Evolutionary conservation across 345 rosid species (phyloP), one percentile per base, ranked within the genome.

Genomic region (Turnera subulata): DNA sequence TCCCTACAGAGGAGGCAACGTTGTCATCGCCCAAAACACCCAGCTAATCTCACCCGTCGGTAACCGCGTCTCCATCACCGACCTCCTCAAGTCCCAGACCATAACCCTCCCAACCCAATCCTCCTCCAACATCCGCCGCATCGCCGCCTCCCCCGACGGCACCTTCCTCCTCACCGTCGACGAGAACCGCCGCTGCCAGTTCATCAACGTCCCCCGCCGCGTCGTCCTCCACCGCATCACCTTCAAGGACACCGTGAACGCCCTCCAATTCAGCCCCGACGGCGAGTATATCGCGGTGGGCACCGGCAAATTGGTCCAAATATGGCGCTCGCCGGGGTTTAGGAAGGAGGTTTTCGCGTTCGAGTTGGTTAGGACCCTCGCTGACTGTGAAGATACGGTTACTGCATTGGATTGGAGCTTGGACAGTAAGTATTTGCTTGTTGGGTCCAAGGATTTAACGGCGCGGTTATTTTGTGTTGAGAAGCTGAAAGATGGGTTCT

Each of bases 1-100:
- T 12, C 94, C 99, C 8, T 93, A 87, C 76, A 69, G 95, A 29
- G 97, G 99, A 58, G 97, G 99, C 42, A 78, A 89, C 59, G 92
- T 80, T 50, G 65, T 82, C 17, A 21, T 93, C 22, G 70, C 80
- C 2, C 80, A 81, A 37, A 84, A 82, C 63, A 80, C 85, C 11
- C 91, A 73, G 56, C 76, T 89, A 18, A 76, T 93, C 42, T 85
- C 96, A 40, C 90, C 97, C 1, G 88, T 93, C 50, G 96, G 96
- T 11, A 93, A 93, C 77, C 82, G 99, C 9, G 79, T 93, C 70
- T 80, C 97, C 71, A 77, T 87, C 69, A 93, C 89, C 21, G 95
- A 93, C 85, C 90, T 89, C 47, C 64, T 76, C 37, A 85, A 85
- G 67, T 85, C 91, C 60, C 82, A 85, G 24, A 75, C 96, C 20